Base-by-base conservation (phyloP, 2,329 filamentous ascomycete genomes). In the Chrysoporthe puriensis region DNA sequence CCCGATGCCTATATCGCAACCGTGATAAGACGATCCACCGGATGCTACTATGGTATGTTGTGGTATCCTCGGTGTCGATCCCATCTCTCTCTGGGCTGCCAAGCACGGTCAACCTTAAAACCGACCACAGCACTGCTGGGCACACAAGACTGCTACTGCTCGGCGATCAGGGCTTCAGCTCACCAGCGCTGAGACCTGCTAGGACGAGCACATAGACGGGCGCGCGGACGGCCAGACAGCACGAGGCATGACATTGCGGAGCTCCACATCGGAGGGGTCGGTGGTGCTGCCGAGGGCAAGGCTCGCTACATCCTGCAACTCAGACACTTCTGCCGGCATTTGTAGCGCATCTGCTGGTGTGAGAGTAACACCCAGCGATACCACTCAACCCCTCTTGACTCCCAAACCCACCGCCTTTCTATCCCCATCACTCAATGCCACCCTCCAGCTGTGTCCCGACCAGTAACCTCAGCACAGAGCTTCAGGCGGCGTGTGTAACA, bases 1-100 rank as follows among this genome's bases (percentile, higher is more conserved):
- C 48, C 61, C 48, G 36, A 54, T 43, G 46, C 26, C 36, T 62
- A 54, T 57, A 61, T 67, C 63, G 44, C 61, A 57, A 42, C 48
- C 16, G 36, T 48, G 66, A 62, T 65, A 65, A 65, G 66, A 65
- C 57, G 48, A 64, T 64, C 54, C 32, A 48, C 40, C 43, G 58
- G 52, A 16, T 64, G 52, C 57, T 60, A 57, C 50, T 32, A 26
- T 54, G 50, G 50, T 26, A 21, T 54, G 26, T 2, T 26, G 26
- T 26, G 26, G 26, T 26, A 59, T 63, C 58, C 34, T 68, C 66
- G 43, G 36, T 56, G 66, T 66, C 63, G 66, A 68, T 68, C 66
- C 58, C 66, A 66, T 66, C 66, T 63, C 58, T 13, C 50, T 54
- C 50, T 68, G 65, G 59, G 66, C 52, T 60, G 63, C 66, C 66